Evolutionary conservation across 106 monocot genomes (phyloP), one percentile per base, ranked within the genome.

Genomic region (Dendrobium chrysotoxum): DNA sequence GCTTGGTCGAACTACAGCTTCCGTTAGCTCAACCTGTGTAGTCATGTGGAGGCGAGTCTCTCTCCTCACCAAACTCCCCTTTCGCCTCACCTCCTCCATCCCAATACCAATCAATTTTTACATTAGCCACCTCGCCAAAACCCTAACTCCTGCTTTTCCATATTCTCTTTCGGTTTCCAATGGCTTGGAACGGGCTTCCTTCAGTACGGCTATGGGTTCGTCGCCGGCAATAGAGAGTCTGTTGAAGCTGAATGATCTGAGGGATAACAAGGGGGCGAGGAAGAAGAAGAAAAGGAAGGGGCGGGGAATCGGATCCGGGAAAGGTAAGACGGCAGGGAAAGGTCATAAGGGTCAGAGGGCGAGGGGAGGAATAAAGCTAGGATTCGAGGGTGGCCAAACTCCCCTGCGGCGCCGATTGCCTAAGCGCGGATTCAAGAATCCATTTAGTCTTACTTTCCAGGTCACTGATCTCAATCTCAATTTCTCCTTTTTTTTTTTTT

Each of bases 311-410:
- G 96, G 96, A 40, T 97, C 96, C 12, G 96, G 96, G 9, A 90
- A 85, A 78, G 96, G 96, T 50, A 97, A 97, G 85, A 97, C 94
- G 20, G 96, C 90, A 0, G 96, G 92, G 44, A 83, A 92, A 42
- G 96, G 96, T 3, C 96, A 97, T 81, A 97, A 97, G 79, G 96
- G 96, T 5, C 96, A 97, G 86, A 94, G 90, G 81, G 96, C 96
- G 21, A 82, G 96, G 58, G 92, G 94, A 7, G 93, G 89, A 38
- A 82, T 84, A 77, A 97, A 90, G 82, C 92, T 94, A 50, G 96
- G 96, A 17, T 97, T 97, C 70, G 96, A 97, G 79, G 96, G 96
- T 3, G 96, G 96, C 20, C 96, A 96, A 85, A 96, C 96, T 25
- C 96, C 96, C 5, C 86, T 96, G 8, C 85, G 96, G 23, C 83